Percentiles rank a stretch among this genome's conserved stretches.
Conservation (phyloP, 73 alveolate genomes). For the Breviolum minutum region DNA sequence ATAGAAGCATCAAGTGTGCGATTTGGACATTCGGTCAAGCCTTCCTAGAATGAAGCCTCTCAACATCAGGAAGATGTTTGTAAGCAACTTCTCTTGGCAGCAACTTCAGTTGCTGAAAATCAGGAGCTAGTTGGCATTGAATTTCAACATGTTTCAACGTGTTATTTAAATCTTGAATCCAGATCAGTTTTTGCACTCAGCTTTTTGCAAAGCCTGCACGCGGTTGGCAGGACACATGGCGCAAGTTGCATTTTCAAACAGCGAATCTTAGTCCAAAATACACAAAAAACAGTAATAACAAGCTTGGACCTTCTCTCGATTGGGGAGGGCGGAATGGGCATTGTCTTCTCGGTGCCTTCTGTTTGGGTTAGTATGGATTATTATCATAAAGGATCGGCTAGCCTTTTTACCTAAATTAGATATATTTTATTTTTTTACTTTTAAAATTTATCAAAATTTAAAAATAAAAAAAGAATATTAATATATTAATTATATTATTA, state of each 20-base stretch:
- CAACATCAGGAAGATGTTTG: neutral
- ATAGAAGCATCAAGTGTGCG: no score
- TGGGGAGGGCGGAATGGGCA: neutral
- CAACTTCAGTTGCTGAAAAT: constrained; percentile 3
- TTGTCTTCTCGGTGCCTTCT: neutral
- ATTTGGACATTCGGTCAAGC: neutral
- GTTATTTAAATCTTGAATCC: no score
- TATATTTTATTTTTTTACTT: neutral
- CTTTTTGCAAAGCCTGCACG: neutral
- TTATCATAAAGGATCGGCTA: neutral
- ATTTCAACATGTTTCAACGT: neutral
- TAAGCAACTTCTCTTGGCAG: neutral
- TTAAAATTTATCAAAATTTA: neutral
- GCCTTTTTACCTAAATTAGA: neutral
- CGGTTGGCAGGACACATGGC: neutral
- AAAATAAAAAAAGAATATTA: neutral
- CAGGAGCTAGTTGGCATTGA: neutral
- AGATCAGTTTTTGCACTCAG: no score
- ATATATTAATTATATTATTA: neutral
- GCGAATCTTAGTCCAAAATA: neutral
- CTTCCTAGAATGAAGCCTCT: no score
- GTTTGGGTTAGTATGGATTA: neutral
- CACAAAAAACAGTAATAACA: no score
- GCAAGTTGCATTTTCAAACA: neutral
- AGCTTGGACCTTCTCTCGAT: no score